Conservation (phyloP, 1,284 basidiomycete species). For the Irpex sp. region DNA sequence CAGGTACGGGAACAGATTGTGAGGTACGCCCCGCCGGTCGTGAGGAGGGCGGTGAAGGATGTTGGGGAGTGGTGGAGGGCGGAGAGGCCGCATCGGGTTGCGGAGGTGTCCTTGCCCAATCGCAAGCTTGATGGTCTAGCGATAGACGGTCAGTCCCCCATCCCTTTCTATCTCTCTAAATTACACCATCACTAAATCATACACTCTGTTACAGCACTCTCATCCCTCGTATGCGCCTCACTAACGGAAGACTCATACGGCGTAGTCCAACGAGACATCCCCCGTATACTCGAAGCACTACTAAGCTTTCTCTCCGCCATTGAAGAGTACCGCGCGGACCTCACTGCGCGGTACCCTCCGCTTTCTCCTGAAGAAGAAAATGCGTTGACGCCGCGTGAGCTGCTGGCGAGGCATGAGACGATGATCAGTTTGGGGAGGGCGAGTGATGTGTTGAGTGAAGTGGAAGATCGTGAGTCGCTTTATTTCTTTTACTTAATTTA, state of each 20-base stretch:
- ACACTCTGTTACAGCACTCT: conserved; percentile 71
- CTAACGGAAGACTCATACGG: conserved; percentile 79
- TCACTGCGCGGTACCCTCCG: conserved; percentile 34
- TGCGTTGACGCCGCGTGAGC: conserved; percentile 26
- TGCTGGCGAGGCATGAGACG: conserved; percentile 30
- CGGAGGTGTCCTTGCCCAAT: conserved; percentile 53
- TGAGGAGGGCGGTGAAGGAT: conserved; percentile 21
- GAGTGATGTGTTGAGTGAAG: conserved; percentile 49
- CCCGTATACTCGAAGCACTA: conserved; percentile 74
- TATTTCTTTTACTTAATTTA: conserved; percentile 11
- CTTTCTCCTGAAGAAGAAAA: conserved; percentile 34
- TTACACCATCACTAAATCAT: too few relatives aligned
- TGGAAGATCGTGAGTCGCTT: conserved; percentile 55
- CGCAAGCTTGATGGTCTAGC: conserved; percentile 55
- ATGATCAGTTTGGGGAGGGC: conserved; percentile 46
- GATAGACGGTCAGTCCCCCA: conserved; percentile 45
- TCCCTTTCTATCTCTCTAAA: too few relatives aligned
- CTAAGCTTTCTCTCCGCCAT: conserved; percentile 62
- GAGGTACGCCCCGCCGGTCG: conserved; percentile 28
- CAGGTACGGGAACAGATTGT: conserved; percentile 9
- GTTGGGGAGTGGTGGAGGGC: conserved; percentile 51
- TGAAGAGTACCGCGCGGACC: conserved; percentile 56
- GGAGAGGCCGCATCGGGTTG: conserved; percentile 49
- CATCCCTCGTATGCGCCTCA: conserved; percentile 68
- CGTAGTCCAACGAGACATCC: conserved; percentile 79